Conservation (phyloP, 306 rosid genomes). For the Mimosa bimucronata region DNA sequence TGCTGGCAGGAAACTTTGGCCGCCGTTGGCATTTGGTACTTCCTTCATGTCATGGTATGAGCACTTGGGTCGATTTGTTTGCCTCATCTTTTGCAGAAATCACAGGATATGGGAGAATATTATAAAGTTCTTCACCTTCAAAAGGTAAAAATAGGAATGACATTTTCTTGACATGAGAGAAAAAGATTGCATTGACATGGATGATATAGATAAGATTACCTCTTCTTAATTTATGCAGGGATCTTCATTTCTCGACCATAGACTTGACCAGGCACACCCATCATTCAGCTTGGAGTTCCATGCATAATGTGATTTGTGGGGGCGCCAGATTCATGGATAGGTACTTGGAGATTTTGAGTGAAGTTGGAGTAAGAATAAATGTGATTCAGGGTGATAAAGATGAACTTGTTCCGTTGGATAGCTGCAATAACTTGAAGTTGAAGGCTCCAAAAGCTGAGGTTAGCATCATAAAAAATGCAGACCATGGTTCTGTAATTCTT, state of each 20-base stretch:
- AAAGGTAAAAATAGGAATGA: conserved; percentile 48
- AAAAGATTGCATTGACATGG: not conserved
- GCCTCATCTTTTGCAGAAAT: conserved; percentile 71
- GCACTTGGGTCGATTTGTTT: conserved; percentile 70
- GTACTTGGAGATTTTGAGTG: conserved; percentile 48
- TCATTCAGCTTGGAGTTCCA: conserved; percentile 80
- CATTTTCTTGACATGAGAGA: not conserved
- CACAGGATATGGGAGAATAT: conserved; percentile 74
- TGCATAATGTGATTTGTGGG: conserved; percentile 74
- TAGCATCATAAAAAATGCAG: conserved; percentile 48
- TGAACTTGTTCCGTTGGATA: conserved; percentile 57
- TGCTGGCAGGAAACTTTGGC: conserved; percentile 58
- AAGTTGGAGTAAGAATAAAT: conserved; percentile 53
- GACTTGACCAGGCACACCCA: conserved; percentile 84
- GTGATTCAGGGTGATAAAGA: conserved; percentile 74
- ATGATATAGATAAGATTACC: not conserved
- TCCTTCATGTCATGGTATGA: conserved; percentile 74
- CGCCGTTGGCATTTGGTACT: conserved; percentile 58
- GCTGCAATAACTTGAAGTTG: conserved; percentile 52
- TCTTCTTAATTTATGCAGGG: conserved; percentile 30
- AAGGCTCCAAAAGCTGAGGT: conserved; percentile 59
- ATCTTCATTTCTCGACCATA: conserved; percentile 45
- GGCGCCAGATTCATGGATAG: conserved; percentile 46
- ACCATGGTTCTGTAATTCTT: conserved; percentile 55
- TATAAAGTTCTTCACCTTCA: conserved; percentile 49